Conservation (phyloP, 2,329 filamentous ascomycete genomes). For the Stachybotrys echinatus region DNA sequence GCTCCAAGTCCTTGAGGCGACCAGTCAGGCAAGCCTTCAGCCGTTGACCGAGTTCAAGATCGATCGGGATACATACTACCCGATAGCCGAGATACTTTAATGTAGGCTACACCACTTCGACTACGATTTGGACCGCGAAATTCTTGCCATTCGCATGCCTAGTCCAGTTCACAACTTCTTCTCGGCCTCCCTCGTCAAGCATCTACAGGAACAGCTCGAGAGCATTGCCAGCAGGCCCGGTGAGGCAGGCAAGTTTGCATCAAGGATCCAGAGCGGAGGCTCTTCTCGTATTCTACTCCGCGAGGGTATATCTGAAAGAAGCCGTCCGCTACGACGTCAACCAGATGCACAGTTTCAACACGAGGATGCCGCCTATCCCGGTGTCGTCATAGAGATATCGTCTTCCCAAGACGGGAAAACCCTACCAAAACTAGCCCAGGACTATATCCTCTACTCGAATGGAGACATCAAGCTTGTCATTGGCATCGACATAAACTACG, state of each 20-base stretch:
- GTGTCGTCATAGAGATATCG: constrained; percentile 11
- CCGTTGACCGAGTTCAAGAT: neutral
- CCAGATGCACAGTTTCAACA: constrained; percentile 11
- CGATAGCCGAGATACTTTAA: constrained; percentile 1
- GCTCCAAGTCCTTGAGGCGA: neutral
- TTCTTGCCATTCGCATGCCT: constrained; percentile 6
- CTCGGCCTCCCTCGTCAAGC: neutral
- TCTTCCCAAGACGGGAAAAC: constrained; percentile 11
- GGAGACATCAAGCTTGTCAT: constrained; percentile 13
- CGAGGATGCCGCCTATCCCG: constrained; percentile 5
- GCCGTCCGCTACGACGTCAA: constrained; percentile 1
- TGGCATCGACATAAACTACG: constrained; percentile 10
- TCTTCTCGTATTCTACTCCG: neutral
- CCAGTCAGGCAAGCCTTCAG: neutral
- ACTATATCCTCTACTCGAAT: constrained; percentile 12
- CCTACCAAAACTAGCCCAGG: constrained; percentile 9
- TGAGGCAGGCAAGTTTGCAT: constrained; percentile 1
- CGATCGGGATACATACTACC: neutral
- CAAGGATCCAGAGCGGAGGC: constrained; percentile 1
- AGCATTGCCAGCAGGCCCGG: neutral
- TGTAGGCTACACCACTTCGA: constrained; percentile 3
- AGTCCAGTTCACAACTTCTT: constrained; percentile 6
- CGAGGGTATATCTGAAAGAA: neutral
- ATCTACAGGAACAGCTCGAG: neutral
- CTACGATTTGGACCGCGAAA: constrained; percentile 1